Evolutionary conservation across 805 yeast genomes (phyloP), one percentile per base, ranked within the genome.

Genomic region (Candida odintsovae): DNA sequence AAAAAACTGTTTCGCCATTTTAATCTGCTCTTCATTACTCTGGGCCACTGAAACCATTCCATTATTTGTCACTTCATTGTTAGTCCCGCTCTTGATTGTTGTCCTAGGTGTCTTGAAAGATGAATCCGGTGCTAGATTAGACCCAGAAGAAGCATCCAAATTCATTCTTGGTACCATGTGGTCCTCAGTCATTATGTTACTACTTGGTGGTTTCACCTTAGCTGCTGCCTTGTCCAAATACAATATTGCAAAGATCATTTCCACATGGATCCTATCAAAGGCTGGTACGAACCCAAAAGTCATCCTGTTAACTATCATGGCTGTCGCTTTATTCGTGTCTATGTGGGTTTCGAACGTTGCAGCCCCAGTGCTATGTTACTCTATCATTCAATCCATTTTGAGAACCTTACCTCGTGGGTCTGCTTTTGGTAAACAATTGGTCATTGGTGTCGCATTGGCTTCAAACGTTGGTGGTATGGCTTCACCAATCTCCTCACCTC

Each of bases 341-440:
- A 90, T 92, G 88, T 90, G 96, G 95, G 94, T 92, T 36, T 85
- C 95, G 22, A 92, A 92, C 63, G 98, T 92, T 38, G 99, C 99
- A 1, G 94, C 98, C 1, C 99, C 99, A 0, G 97, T 92, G 3
- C 73, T 92, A 46, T 86, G 96, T 67, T 88, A 78, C 58, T 89
- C 97, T 6, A 86, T 92, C 51, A 83, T 92, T 48, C 97, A 90
- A 65, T 97, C 98, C 0, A 70, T 92, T 20, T 69, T 92, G 53
- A 76, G 96, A 58, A 87, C 95, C 0, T 68, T 90, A 38, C 95
- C 96, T 19, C 80, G 85, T 42, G 80, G 80, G 12, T 83, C 90
- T 20, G 75, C 80, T 4, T 88, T 89, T 57, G 86, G 87, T 8
- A 84, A 87, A 61, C 89, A 96, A 2, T 72, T 92, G 56, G 85